Conservation (phyloP, 2,329 filamentous ascomycete species). For the Didymella sp. region DNA sequence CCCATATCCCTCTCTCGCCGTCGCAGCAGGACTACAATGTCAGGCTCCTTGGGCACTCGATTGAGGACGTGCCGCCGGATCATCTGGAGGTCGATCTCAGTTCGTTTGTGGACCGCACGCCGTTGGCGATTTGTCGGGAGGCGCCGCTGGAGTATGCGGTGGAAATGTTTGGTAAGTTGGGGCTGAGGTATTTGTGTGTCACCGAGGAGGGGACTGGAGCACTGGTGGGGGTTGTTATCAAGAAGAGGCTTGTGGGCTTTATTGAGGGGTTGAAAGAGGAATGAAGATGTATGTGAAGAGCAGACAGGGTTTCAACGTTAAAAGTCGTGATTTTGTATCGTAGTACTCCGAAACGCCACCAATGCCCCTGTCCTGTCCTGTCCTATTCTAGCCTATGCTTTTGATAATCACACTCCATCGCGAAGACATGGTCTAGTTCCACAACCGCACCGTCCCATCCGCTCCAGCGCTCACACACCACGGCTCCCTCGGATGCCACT, state of each 20-base stretch:
- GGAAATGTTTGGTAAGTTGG: conserved; percentile 66
- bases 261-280: conserved; percentile 52
- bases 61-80: conserved; percentile 35
- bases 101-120: conserved; percentile 62
- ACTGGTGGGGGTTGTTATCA: conserved; percentile 63
- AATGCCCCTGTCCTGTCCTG: too few relatives aligned
- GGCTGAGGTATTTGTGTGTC: conserved; percentile 63
- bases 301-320: not conserved
- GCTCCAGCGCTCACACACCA: conserved; percentile 95
- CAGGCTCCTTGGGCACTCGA: conserved; percentile 49
- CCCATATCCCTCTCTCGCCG: not conserved
- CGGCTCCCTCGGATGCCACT: conserved; percentile 94
- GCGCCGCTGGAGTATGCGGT: conserved; percentile 66
- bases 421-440: conserved; percentile 66
- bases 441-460: conserved; percentile 89
- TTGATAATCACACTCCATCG: not conserved
- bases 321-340: not conserved
- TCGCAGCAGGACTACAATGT: conserved; percentile 39
- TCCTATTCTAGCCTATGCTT: too few relatives aligned
- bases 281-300: not conserved
- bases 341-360: not conserved
- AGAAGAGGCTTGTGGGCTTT: conserved; percentile 64
- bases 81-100: conserved; percentile 51
- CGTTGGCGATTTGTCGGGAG: conserved; percentile 57
- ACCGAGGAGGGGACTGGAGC: conserved; percentile 60